These are phyloP conservation scores for Trametes punicea DNA, from an alignment of 768 basidiomycete species.

Conservation along the genomic window DNA sequence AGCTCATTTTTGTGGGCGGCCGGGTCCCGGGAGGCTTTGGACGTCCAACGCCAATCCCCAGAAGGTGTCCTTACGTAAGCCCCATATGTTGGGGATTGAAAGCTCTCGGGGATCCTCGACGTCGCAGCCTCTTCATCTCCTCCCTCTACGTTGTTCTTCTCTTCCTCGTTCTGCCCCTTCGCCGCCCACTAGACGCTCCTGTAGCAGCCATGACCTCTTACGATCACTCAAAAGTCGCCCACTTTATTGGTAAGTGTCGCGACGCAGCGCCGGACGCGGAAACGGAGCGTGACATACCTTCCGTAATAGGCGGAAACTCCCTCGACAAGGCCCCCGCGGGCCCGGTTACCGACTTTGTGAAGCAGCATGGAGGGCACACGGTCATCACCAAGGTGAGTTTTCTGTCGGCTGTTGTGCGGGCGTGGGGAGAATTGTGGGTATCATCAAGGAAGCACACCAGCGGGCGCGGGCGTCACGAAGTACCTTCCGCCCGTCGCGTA, in stretches of 20 bases:
- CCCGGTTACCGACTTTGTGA: constrained; percentile 87
- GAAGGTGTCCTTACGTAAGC: constrained; percentile 15
- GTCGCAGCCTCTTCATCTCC: constrained; percentile 4
- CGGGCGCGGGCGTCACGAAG: neutral
- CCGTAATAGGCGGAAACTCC: constrained; percentile 79
- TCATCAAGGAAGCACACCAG: too few species aligned
- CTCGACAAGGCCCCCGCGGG: constrained; percentile 79
- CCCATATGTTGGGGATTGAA: constrained; percentile 19
- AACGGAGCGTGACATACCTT: constrained; percentile 13
- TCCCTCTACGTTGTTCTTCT: constrained; percentile 8
- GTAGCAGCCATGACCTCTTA: constrained; percentile 33
- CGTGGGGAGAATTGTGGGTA: neutral
- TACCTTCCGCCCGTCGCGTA: neutral
- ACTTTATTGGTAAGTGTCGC: constrained; percentile 54
- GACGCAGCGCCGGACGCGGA: constrained; percentile 11
- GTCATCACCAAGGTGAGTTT: constrained; percentile 89
- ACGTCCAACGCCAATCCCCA: constrained; percentile 16
- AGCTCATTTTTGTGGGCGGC: constrained; percentile 3
- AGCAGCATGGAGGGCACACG: constrained; percentile 89
- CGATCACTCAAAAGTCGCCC: constrained; percentile 59
- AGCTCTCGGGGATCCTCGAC: constrained; percentile 7
- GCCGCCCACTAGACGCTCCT: neutral
- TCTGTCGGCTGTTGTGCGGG: neutral
- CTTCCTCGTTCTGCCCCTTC: neutral
- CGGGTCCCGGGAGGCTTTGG: constrained; percentile 1